Percentiles rank a stretch among this genome's conserved stretches.
These are phyloP conservation scores for Conidiobolus incongruus DNA, from an alignment of 371 early-diverging fungal species.

Conservation along the genomic window DNA sequence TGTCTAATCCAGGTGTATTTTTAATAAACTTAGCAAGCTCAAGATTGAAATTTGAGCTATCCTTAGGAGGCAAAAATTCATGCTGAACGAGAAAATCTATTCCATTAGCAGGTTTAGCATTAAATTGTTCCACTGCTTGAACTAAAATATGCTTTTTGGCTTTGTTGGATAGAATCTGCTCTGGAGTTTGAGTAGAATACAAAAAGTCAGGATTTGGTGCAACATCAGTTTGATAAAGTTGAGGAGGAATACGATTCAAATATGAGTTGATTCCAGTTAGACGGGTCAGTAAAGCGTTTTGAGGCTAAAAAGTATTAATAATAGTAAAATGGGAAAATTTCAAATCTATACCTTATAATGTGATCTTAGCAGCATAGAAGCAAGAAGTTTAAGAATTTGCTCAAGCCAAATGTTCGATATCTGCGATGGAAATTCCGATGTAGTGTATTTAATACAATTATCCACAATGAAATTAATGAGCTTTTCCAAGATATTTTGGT, in stretches of 20 bases:
- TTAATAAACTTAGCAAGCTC: conserved; percentile 45
- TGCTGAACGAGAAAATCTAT: conserved; percentile 42
- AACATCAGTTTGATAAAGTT: too few species aligned
- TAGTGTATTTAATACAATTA: neutral
- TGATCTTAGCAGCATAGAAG: neutral
- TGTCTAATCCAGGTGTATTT: conserved; percentile 48
- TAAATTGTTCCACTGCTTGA: conserved; percentile 12
- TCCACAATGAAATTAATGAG: conserved; percentile 43
- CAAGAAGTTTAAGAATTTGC: neutral
- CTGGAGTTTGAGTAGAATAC: too few species aligned
- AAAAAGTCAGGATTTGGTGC: too few species aligned
- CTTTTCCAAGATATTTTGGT: conserved; percentile 71
- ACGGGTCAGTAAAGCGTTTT: too few species aligned
- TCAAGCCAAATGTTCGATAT: conserved; percentile 5
- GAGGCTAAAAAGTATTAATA: neutral
- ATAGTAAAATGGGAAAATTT: too few species aligned
- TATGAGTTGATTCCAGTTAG: too few species aligned
- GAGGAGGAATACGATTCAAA: too few species aligned
- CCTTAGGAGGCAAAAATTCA: conserved; percentile 24
- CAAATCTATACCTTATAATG: too few species aligned
- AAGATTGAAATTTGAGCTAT: conserved; percentile 17
- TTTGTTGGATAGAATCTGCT: too few species aligned
- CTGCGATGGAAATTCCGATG: neutral
- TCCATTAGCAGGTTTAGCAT: neutral
- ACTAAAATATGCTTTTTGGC: conserved; percentile 51